phyloP scores from a whole-genome alignment of 164 flowering plant species.

The Chloranthus sessilifolius region DNA sequence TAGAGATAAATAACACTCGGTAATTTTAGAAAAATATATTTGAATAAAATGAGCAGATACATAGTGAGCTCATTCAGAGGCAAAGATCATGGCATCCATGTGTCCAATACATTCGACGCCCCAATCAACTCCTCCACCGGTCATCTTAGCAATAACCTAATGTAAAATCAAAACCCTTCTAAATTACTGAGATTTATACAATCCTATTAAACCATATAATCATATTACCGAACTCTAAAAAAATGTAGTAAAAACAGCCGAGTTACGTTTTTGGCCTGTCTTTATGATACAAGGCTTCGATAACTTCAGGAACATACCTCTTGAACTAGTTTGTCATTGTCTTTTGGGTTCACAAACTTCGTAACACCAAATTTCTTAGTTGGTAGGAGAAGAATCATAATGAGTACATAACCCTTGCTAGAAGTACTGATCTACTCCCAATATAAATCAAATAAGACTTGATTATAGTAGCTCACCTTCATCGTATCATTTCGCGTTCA shows the following conservation, averaged over 20 bases:
- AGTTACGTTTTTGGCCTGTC: background rate
- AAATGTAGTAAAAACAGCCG: background rate
- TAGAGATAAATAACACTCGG: background rate
- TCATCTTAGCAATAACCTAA: conserved; percentile 27
- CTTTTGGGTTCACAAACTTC: conserved; percentile 20
- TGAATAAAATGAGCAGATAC: conserved; percentile 13
- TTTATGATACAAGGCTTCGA: no score
- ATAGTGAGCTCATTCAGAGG: conserved; percentile 42
- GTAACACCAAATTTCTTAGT: conserved; percentile 33
- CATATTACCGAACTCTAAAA: background rate
- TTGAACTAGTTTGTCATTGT: conserved; percentile 21
- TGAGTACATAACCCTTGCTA: no score
- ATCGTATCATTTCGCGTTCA: conserved; percentile 24
- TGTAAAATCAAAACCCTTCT: background rate
- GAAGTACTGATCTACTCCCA: no score
- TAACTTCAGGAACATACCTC: conserved; percentile 13
- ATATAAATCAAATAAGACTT: background rate
- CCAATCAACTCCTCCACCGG: conserved; percentile 25
- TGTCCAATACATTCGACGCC: conserved; percentile 42
- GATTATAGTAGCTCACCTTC: conserved; percentile 19
- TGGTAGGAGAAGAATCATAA: conserved; percentile 2
- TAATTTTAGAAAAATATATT: background rate
- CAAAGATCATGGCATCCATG: conserved; percentile 39
- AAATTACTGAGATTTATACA: background rate
- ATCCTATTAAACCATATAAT: background rate